Evolutionary conservation across 495 filamentous ascomycete species (phyloP).

Genomic region (Cudoniella acicularis): DNA sequence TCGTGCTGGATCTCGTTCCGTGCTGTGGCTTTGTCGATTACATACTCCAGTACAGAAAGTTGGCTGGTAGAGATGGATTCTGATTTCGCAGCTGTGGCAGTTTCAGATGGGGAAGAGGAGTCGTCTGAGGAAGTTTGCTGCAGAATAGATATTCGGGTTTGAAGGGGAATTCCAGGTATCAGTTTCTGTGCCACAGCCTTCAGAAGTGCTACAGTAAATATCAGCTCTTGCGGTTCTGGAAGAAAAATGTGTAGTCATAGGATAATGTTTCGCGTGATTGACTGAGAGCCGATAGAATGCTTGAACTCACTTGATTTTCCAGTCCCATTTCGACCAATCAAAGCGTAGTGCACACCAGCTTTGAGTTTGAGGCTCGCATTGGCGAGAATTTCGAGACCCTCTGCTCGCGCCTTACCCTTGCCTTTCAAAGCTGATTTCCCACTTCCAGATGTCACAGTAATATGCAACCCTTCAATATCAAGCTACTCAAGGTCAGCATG

Average conservation of each 20-base stretch:
- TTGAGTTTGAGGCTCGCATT: conserved; percentile 68
- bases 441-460: conserved; percentile 50
- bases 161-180: conserved; percentile 71
- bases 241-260: background rate
- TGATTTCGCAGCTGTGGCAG: conserved; percentile 10
- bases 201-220: conserved; percentile 51
- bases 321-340: conserved; percentile 73
- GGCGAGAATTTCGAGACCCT: conserved; percentile 62
- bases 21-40: conserved; percentile 60
- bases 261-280: too few relatives aligned
- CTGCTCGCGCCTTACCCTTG: conserved; percentile 52
- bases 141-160: conserved; percentile 63
- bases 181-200: conserved; percentile 72
- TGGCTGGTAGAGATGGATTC: background rate
- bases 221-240: conserved; percentile 5
- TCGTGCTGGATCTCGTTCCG: conserved; percentile 55
- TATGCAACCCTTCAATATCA: conserved; percentile 63
- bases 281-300: too few relatives aligned
- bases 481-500: conserved; percentile 40
- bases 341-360: conserved; percentile 64
- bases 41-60: conserved; percentile 59
- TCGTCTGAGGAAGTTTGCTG: conserved; percentile 58
- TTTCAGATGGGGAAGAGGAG: background rate
- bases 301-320: conserved; percentile 75
- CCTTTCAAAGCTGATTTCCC: conserved; percentile 29